Base-by-base conservation (phyloP, 129 eudicot genomes). In the Chrysanthemum lavandulifolium region DNA sequence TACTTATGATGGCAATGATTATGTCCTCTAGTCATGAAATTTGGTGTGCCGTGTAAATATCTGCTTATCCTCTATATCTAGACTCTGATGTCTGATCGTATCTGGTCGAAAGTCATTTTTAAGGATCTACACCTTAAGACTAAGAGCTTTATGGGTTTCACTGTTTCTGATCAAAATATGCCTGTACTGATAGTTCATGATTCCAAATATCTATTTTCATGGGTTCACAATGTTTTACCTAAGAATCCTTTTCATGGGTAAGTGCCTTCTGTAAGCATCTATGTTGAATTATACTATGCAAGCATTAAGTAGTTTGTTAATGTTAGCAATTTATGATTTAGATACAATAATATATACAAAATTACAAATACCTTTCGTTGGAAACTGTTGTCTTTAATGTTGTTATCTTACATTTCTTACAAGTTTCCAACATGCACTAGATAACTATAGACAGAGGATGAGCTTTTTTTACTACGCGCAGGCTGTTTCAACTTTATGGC, bases 401-500 rank as follows among this genome's bases (percentile, higher is more conserved):
- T 49, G 53, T 50, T 72, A 66, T 29, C 66, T 70, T 66, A 15
- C 57, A 66, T 66, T 36, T 7, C 54, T 74, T 33, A 36, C 11
- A 50, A 56, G 15, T 66, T 11, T 63, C 49, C 27, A 33, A 47
- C 61, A 36, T 71, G 65, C 16, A 54, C 53, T 67, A 61, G 33
- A n/a, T 51, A 65, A n/a, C 65, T 53, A 48, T 69, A 65, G 15
- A 27, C n/a, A 53, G 66, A 57, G 53, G 29, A 71, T 66, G 56
- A 27, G 36, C 59, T 8, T 70, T 31, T 56, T 67, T 54, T 59
- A 14, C 59, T n/a, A 60, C 5, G 21, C 83, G 79, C 89, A 95
- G 99, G 78, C 76, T 86, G 69, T 86, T 90, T 75, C 85, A 90
- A 78, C 66, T 90, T 81, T 64, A 79, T 80, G 85, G 76, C 47